Evolutionary conservation across 345 rosid species (phyloP).

Genomic region (Toxicodendron radicans): DNA sequence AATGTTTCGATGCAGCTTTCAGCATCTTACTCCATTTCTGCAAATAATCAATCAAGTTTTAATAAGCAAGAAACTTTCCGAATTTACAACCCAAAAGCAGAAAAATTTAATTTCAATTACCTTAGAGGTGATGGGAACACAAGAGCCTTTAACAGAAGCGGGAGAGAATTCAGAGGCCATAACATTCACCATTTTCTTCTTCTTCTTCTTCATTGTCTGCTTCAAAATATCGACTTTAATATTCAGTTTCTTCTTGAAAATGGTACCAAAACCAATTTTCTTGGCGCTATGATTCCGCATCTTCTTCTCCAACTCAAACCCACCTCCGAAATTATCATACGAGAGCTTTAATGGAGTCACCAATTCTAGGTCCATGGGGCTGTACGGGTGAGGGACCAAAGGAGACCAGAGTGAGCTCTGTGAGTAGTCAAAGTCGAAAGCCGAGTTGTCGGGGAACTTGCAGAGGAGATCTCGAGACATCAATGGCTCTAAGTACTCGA

Average conservation of each 20-base stretch:
- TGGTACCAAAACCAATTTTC: slow-evolving; percentile 21
- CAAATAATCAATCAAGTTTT: not conserved
- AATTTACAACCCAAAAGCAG: not conserved
- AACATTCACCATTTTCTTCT: slow-evolving; percentile 25
- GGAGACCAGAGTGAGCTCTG: slow-evolving; percentile 98
- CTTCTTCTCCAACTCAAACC: slow-evolving; percentile 26
- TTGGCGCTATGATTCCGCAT: slow-evolving; percentile 10
- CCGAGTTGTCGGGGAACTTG: slow-evolving; percentile 81
- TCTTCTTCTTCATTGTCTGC: slow-evolving; percentile 9
- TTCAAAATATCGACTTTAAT: slow-evolving; percentile 23
- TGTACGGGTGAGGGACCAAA: slow-evolving; percentile 56
- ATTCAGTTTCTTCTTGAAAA: slow-evolving; percentile 19
- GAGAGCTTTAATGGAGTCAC: slow-evolving; percentile 35
- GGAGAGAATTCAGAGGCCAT: slow-evolving; percentile 35
- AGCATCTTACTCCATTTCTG: slow-evolving; percentile 74
- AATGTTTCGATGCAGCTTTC: slow-evolving; percentile 74
- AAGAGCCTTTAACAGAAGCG: slow-evolving; percentile 39
- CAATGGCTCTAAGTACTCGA: slow-evolving; percentile 69
- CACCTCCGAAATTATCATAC: slow-evolving; percentile 33
- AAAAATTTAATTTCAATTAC: slow-evolving; percentile 26
- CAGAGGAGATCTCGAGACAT: slow-evolving; percentile 75
- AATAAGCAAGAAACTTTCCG: not conserved
- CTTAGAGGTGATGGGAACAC: slow-evolving; percentile 50
- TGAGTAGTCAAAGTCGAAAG: slow-evolving; percentile 67
- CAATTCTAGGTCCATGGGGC: slow-evolving; percentile 39